Conservation (phyloP, 1,284 basidiomycete genomes). For the Thelephora terrestris region DNA sequence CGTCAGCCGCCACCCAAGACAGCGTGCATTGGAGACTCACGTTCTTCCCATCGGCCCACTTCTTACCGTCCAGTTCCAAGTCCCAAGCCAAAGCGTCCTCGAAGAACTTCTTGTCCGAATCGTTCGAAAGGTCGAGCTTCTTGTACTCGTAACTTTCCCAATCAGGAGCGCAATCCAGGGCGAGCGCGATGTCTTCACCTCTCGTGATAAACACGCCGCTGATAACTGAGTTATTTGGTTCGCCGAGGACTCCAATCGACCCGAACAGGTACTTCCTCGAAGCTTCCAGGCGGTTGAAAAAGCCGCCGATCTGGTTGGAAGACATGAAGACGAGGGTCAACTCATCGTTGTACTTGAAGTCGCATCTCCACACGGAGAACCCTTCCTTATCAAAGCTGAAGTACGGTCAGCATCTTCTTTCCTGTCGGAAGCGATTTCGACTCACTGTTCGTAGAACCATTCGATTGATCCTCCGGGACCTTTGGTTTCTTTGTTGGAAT, state of each 20-base stretch:
- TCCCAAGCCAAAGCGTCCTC: conserved; percentile 89
- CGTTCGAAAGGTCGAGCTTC: conserved; percentile 57
- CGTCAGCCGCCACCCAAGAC: conserved; percentile 1
- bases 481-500: conserved; percentile 95
- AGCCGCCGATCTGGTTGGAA: conserved; percentile 81
- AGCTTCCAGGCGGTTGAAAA: conserved; percentile 95
- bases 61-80: conserved; percentile 74
- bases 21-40: conserved; percentile 28
- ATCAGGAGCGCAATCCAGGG: conserved; percentile 83
- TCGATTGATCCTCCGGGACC: conserved; percentile 64
- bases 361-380: conserved; percentile 86
- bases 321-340: conserved; percentile 92
- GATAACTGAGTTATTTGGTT: conserved; percentile 68
- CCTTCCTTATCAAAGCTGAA: conserved; percentile 82
- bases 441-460: conserved; percentile 88
- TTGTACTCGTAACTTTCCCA: conserved; percentile 84
- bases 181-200: conserved; percentile 61
- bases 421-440: neutral
- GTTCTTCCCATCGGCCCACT: conserved; percentile 82
- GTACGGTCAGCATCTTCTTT: conserved; percentile 12
- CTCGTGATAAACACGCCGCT: conserved; percentile 76
- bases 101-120: conserved; percentile 79
- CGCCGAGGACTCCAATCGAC: conserved; percentile 85
- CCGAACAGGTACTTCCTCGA: conserved; percentile 95
- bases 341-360: conserved; percentile 97